phyloP scores from a whole-genome alignment of 441 rosid genomes.

The Aquilaria agallochum region DNA sequence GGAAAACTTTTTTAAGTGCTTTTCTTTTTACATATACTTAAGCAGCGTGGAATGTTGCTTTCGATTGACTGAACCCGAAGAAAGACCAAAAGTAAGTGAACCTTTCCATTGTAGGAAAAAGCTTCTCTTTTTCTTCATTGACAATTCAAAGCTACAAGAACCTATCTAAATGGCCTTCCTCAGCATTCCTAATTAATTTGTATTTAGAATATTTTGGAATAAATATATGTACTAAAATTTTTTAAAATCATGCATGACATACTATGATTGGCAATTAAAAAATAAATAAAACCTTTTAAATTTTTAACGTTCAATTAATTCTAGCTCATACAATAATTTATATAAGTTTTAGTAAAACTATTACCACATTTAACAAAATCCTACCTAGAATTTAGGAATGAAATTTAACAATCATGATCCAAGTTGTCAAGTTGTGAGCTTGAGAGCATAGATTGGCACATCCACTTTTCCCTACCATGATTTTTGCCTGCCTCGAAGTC shows the following conservation, averaged over 20 bases:
- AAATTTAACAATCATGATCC: constrained; percentile 6
- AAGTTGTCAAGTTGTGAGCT: background rate
- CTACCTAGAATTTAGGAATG: background rate
- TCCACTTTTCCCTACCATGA: constrained; percentile 2
- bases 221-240: no score
- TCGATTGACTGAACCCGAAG: constrained; percentile 4
- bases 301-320: no score
- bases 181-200: background rate
- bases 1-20: no score
- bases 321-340: no score
- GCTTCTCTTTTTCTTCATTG: background rate
- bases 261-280: no score
- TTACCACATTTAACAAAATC: no score
- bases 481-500: constrained; percentile 13
- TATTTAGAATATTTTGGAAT: background rate
- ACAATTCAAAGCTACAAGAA: background rate
- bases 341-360: no score
- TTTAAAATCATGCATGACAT: no score
- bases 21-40: no score
- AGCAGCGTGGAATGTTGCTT: background rate
- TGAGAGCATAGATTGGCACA: background rate
- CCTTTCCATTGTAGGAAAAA: background rate
- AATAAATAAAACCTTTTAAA: no score
- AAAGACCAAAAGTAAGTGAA: background rate
- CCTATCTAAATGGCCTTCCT: background rate